phyloP scores from a whole-genome alignment of 2,329 filamentous ascomycete species.

The Esteya vermicola region DNA sequence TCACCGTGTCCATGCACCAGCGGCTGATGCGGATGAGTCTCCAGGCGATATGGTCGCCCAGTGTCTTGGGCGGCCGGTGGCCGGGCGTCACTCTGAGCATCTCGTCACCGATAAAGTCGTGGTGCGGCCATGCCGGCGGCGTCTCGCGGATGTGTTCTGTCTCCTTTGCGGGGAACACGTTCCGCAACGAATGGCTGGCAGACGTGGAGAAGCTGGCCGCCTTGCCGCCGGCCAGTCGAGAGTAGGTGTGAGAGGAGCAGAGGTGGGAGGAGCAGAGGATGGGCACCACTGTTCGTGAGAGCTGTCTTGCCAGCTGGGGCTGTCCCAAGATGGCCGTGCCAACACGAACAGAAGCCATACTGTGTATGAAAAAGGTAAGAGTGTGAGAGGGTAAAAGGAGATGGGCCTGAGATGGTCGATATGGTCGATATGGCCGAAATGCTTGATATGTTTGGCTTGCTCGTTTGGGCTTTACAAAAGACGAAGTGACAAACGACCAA shows the following conservation, averaged over 20 bases:
- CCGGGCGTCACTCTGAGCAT: constrained; percentile 62
- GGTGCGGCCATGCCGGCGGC: constrained; percentile 54
- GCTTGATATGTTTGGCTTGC: too few species aligned
- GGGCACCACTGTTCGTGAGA: constrained; percentile 3
- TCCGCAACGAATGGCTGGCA: constrained; percentile 27
- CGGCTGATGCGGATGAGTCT: constrained; percentile 61
- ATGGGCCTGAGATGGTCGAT: too few species aligned
- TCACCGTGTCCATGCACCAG: constrained; percentile 68
- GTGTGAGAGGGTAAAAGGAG: too few species aligned
- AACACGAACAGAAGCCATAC: constrained; percentile 6
- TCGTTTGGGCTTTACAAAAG: too few species aligned
- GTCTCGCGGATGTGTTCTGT: constrained; percentile 48
- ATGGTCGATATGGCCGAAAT: too few species aligned
- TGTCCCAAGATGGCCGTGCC: constrained; percentile 2
- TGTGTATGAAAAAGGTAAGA: neutral
- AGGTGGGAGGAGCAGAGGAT: constrained; percentile 2
- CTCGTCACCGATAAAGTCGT: constrained; percentile 62
- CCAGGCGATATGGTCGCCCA: constrained; percentile 69
- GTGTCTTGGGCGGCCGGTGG: constrained; percentile 58
- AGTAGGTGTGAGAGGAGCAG: too few species aligned
- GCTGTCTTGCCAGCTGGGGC: constrained; percentile 3
- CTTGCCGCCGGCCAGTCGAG: constrained; percentile 8
- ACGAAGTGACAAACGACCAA: too few species aligned
- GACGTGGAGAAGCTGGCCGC: constrained; percentile 33
- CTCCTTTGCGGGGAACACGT: constrained; percentile 49